Evolutionary conservation across 352 stramenopile genomes (phyloP).

Genomic region (Globisporangium irregulare): DNA sequence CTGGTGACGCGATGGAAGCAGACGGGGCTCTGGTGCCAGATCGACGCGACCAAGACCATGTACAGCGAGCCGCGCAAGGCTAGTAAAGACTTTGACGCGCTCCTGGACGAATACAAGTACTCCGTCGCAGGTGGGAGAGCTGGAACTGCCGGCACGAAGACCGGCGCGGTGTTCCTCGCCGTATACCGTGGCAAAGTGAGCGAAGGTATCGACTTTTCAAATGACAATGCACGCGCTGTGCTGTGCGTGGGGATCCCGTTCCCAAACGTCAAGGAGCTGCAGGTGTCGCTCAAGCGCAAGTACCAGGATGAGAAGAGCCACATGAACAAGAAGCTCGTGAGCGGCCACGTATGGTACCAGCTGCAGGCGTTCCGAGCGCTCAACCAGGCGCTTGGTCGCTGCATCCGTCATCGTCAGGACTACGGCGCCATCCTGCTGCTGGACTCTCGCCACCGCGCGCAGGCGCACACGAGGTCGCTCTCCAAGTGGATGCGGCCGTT

Average conservation of each 20-base stretch:
- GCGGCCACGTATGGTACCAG: conserved; percentile 93
- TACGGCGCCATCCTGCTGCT: conserved; percentile 97
- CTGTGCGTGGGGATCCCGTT: conserved; percentile 99
- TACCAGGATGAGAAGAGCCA: conserved; percentile 80
- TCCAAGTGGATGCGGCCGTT: conserved; percentile 82
- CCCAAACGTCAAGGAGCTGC: conserved; percentile 93
- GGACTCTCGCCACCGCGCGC: conserved; percentile 83
- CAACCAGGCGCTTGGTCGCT: conserved; percentile 98
- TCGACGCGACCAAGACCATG: conserved; percentile 59
- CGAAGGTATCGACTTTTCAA: conserved; percentile 98
- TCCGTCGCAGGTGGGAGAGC: conserved; percentile 29
- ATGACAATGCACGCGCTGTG: conserved; percentile 95
- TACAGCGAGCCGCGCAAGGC: conserved; percentile 69
- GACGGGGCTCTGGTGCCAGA: conserved; percentile 58
- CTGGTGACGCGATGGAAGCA: conserved; percentile 62
- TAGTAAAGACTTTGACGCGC: conserved; percentile 78
- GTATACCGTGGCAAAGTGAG: conserved; percentile 98
- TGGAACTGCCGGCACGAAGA: conserved; percentile 20
- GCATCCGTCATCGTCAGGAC: conserved; percentile 97
- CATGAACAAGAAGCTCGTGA: conserved; percentile 62
- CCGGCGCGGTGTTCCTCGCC: conserved; percentile 94
- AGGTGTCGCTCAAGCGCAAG: conserved; percentile 74
- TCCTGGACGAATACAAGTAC: conserved; percentile 74
- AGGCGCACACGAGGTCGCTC: conserved; percentile 57
- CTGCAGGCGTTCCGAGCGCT: conserved; percentile 97